phyloP scores from a whole-genome alignment of 352 stramenopile species.

The Phytophthora constricta region DNA sequence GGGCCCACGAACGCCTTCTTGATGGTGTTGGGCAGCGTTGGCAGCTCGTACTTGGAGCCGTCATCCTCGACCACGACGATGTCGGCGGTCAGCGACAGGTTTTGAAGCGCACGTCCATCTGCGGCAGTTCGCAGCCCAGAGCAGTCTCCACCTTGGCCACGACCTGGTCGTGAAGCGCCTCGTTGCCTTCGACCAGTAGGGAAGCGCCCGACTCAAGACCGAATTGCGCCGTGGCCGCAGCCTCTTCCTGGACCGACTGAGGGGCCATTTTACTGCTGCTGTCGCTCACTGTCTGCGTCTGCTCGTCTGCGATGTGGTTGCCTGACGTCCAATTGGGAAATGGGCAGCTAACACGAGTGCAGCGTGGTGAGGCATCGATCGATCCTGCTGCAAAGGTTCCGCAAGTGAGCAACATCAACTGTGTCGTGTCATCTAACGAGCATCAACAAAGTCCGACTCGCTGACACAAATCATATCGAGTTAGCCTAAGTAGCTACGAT shows the following conservation, averaged over 20 bases:
- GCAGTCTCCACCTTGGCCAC: conserved; percentile 35
- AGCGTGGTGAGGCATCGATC: neutral
- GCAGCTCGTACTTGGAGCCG: conserved; percentile 29
- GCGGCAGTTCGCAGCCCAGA: conserved; percentile 41
- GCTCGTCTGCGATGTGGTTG: neutral
- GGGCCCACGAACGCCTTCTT: conserved; percentile 37
- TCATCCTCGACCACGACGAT: conserved; percentile 17
- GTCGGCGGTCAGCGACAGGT: conserved; percentile 46
- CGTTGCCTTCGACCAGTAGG: conserved; percentile 38
- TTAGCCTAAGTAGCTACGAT: neutral
- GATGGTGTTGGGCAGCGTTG: conserved; percentile 24
- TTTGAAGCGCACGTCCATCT: conserved; percentile 57
- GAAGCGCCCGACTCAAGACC: conserved; percentile 23
- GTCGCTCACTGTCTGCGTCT: too few relatives aligned
- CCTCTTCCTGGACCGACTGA: neutral
- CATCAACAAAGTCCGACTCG: neutral
- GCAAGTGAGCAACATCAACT: neutral
- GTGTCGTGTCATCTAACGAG: neutral
- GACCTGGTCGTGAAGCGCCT: conserved; percentile 39
- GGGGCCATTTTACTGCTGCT: neutral
- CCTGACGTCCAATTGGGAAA: neutral
- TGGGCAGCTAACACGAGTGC: neutral
- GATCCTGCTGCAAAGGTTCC: neutral
- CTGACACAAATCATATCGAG: neutral
- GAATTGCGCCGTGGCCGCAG: neutral